A percentile compares a stretch with the other conserved stretches of the same genome.
Evolutionary conservation across 495 filamentous ascomycete species (phyloP).

Genomic region (Hypoxylon cercidicola): DNA sequence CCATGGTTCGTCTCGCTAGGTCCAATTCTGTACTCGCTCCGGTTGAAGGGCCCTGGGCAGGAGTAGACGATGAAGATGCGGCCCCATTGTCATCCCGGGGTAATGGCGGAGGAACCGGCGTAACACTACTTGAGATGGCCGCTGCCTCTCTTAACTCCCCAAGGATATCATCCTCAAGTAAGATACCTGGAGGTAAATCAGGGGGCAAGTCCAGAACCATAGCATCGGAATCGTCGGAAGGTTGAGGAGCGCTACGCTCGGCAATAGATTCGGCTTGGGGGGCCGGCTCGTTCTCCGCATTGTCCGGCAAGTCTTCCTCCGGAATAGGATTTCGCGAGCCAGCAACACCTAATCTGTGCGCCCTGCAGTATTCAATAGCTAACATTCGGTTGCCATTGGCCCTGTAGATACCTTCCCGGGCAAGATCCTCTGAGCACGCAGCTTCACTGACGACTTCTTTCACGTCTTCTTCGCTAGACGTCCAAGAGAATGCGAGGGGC

Average conservation of each 20-base stretch:
- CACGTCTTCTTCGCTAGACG: conserved; percentile 28
- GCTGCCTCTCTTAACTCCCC: conserved; percentile 29
- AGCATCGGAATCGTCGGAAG: conserved; percentile 33
- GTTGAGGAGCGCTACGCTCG: neutral
- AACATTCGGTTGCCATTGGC: conserved; percentile 71
- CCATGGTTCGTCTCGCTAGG: conserved; percentile 15
- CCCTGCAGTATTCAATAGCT: conserved; percentile 79
- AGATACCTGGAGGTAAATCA: conserved; percentile 23
- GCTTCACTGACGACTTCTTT: conserved; percentile 42
- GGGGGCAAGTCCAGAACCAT: conserved; percentile 45
- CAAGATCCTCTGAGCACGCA: conserved; percentile 59
- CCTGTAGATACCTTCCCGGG: conserved; percentile 82
- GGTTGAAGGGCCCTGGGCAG: conserved; percentile 34
- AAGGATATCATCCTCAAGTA: conserved; percentile 44
- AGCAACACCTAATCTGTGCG: conserved; percentile 55
- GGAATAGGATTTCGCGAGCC: conserved; percentile 71
- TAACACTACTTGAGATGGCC: conserved; percentile 32
- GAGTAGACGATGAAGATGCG: conserved; percentile 34
- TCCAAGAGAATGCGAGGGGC: conserved; percentile 50
- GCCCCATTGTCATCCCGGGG: conserved; percentile 26
- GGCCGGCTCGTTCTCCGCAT: conserved; percentile 40
- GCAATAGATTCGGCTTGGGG: conserved; percentile 23
- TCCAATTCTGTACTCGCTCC: conserved; percentile 28
- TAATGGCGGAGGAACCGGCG: conserved; percentile 25
- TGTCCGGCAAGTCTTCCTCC: conserved; percentile 59